A percentile compares a stretch with the other conserved stretches of the same genome.
phyloP scores from a whole-genome alignment of 805 yeast genomes.

The Metschnikowia borealis region DNA sequence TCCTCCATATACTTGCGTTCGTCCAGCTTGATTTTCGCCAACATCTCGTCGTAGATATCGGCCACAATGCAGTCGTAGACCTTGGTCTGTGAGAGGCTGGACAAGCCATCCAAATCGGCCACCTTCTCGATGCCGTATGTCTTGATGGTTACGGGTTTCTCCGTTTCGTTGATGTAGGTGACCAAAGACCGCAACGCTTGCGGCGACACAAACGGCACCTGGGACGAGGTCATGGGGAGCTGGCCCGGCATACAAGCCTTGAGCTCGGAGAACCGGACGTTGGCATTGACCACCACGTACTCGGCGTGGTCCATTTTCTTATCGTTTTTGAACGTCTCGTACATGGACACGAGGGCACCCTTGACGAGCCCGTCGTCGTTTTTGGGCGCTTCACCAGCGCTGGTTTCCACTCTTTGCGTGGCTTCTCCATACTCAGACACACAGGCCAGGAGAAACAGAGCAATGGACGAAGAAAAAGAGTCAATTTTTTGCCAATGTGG shows the following conservation, averaged over 20 bases:
- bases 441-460: constrained; percentile 27
- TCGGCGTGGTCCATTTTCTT: constrained; percentile 19
- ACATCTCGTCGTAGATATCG: constrained; percentile 55
- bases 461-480: constrained; percentile 22
- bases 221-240: constrained; percentile 47
- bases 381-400: neutral
- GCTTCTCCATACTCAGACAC: constrained; percentile 6
- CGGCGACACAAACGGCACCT: constrained; percentile 53
- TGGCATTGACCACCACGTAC: constrained; percentile 66
- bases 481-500: constrained; percentile 37
- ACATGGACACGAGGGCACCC: constrained; percentile 40
- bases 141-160: constrained; percentile 32
- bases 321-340: constrained; percentile 30
- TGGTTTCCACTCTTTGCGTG: neutral
- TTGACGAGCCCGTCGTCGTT: constrained; percentile 27
- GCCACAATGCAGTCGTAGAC: constrained; percentile 49
- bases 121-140: constrained; percentile 40
- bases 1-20: constrained; percentile 43
- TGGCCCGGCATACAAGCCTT: constrained; percentile 50
- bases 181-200: constrained; percentile 60
- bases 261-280: constrained; percentile 58
- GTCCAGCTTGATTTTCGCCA: constrained; percentile 51
- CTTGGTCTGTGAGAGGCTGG: constrained; percentile 39
- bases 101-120: constrained; percentile 35
- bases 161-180: constrained; percentile 48